Evolutionary conservation across 1,284 basidiomycete species (phyloP), one percentile per base, ranked within the genome.

Genomic region (Coniferiporia weirii): DNA sequence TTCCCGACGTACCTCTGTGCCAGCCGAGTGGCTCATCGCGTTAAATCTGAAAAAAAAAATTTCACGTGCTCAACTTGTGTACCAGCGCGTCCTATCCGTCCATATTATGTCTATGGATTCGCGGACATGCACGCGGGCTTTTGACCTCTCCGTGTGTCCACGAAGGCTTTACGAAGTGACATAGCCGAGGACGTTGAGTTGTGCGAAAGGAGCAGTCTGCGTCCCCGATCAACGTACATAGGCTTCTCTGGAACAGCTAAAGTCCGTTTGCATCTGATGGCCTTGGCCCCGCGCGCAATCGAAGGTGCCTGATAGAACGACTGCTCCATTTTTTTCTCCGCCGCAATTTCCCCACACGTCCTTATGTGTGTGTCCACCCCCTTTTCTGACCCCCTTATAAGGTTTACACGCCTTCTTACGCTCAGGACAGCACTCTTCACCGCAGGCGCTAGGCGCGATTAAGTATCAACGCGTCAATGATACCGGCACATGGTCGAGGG

Each of bases 401-500:
- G 27, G 27, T 40, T 53, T 32, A 38, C 52, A 43, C 10, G 52
- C 9, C 8, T 36, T 38, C 20, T 43, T 36, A 38, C n/a, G 20
- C 7, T 36, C 20, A 22, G 9, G 38, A 53, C 13, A 13, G 38
- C 38, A 40, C 10, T 43, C 22, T 45, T 46, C 35, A 38, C 17
- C 34, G 50, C 13, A 27, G 27, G 27, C 27, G 27, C 15, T 45
- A 15, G 20, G n/a, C 45, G 2, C 4, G 38, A 54, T 13, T 32
- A 15, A 15, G 15, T 27, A 45, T 13, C 10, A 27, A 46, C 35
- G 15, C 43, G 27, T 40, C 27, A 27, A 32, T 46, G 10, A 46
- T n/a, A 19, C 17, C 53, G 40, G 22, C 53, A 54, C 53, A 54
- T 54, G 53, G 53, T 46, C 53, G 53, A 54, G 53, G 53, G 34